Evolutionary conservation across 1,139 yeast genomes (phyloP).

Genomic region (Hyphopichia pseudoburtonii): DNA sequence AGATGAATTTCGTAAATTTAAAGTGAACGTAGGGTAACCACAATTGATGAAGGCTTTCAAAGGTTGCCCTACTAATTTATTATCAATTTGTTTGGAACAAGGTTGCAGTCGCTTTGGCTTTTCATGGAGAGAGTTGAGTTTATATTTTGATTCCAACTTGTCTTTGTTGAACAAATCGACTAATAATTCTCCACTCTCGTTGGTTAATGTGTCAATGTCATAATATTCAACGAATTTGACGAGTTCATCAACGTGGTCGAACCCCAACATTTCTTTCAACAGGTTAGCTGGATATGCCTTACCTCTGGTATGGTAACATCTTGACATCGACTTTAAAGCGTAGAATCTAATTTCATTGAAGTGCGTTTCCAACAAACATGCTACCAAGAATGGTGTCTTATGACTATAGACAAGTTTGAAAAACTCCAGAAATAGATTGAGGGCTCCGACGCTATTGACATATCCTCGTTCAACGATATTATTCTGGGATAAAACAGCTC

Average conservation of each 20-base stretch:
- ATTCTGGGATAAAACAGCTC: conserved; percentile 67
- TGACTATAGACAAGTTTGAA: conserved; percentile 54
- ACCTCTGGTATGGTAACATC: conserved; percentile 69
- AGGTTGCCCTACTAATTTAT: conserved; percentile 37
- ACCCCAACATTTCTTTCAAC: conserved; percentile 58
- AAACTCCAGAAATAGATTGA: conserved; percentile 63
- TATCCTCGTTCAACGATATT: conserved; percentile 59
- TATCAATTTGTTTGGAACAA: conserved; percentile 53
- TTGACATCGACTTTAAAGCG: conserved; percentile 68
- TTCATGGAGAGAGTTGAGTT: conserved; percentile 40
- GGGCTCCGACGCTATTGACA: conserved; percentile 57
- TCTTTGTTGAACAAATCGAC: conserved; percentile 60
- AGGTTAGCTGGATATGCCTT: conserved; percentile 57
- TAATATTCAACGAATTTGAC: conserved; percentile 61
- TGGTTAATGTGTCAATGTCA: conserved; percentile 49
- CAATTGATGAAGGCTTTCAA: conserved; percentile 36
- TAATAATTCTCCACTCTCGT: conserved; percentile 36
- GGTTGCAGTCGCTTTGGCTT: conserved; percentile 58
- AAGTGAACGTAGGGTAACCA: conserved; percentile 33
- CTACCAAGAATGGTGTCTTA: conserved; percentile 64
- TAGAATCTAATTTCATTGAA: conserved; percentile 77
- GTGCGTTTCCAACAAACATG: conserved; percentile 78
- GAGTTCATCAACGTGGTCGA: conserved; percentile 57
- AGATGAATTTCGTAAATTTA: conserved; percentile 16
- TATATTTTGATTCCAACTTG: conserved; percentile 42